Evolutionary conservation across 176 grass and related monocot genomes (phyloP).

Genomic region (Eleusine coracana): DNA sequence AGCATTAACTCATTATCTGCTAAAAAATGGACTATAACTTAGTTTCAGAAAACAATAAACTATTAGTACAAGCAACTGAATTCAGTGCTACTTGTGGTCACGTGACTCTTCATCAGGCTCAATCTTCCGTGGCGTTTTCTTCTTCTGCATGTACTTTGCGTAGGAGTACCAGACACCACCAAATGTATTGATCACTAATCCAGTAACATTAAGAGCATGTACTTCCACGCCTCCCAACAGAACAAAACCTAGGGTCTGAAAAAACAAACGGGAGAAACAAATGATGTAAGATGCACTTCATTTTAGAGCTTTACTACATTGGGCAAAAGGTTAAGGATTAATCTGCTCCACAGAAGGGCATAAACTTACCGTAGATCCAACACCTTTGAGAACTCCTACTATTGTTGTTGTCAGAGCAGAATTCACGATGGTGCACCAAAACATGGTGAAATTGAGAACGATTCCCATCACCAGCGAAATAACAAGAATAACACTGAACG

Average conservation of each 20-base stretch:
- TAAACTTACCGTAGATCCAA: constrained; percentile 78
- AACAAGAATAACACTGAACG: constrained; percentile 70
- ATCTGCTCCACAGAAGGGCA: not conserved
- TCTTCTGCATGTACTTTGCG: constrained; percentile 85
- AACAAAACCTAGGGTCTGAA: constrained; percentile 92
- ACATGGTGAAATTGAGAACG: constrained; percentile 92
- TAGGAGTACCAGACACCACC: constrained; percentile 95
- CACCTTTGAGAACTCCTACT: constrained; percentile 96
- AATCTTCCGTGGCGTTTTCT: constrained; percentile 52
- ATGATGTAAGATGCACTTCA: not conserved
- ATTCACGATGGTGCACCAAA: constrained; percentile 95
- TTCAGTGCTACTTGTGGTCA: constrained; percentile 44
- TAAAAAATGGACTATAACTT: not conserved
- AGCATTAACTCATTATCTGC: not conserved
- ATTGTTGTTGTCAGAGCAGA: constrained; percentile 96
- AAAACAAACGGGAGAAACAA: not conserved
- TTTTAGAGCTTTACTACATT: not conserved
- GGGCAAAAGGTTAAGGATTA: not conserved
- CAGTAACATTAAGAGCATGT: constrained; percentile 74
- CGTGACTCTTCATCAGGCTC: constrained; percentile 59
- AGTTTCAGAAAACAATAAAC: not conserved
- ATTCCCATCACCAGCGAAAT: constrained; percentile 88
- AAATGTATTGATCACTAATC: constrained; percentile 86
- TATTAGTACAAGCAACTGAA: not conserved
- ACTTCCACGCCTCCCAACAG: constrained; percentile 88